Conservation (phyloP, 371 early-diverging fungal genomes). For the Modicella reniformis region DNA sequence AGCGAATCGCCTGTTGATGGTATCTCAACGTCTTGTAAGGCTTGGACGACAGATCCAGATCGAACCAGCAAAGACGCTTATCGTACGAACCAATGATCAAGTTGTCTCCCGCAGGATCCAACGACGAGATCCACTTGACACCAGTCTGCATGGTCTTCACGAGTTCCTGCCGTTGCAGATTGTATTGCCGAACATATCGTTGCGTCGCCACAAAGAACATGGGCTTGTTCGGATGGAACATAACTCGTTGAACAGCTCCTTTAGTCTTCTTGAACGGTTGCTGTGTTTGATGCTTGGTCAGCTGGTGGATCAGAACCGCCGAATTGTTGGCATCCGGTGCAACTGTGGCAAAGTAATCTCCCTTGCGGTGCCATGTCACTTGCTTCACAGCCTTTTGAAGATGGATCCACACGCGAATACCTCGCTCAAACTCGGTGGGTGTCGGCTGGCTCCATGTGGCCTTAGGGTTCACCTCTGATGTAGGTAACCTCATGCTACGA, state of each 20-base stretch:
- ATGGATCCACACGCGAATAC: conserved; percentile 63
- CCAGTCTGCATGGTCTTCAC: conserved; percentile 84
- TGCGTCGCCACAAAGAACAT: conserved; percentile 95
- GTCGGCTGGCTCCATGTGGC: conserved; percentile 72
- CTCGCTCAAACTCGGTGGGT: conserved; percentile 61
- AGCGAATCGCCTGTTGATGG: conserved; percentile 90
- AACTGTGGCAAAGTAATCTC: conserved; percentile 93
- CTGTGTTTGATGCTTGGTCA: conserved; percentile 88
- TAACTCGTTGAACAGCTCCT: conserved; percentile 87
- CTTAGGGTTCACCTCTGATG: conserved; percentile 51
- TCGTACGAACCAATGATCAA: conserved; percentile 95
- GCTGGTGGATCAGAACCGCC: conserved; percentile 91
- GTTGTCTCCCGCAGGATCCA: conserved; percentile 94
- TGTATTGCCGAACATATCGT: conserved; percentile 91
- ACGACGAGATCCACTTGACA: conserved; percentile 92
- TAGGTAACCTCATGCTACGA: too few relatives aligned
- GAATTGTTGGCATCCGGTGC: conserved; percentile 72
- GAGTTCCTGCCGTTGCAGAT: conserved; percentile 87
- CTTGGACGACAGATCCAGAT: conserved; percentile 88
- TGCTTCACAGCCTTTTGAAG: conserved; percentile 75
- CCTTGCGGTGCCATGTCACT: conserved; percentile 94
- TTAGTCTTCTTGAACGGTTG: conserved; percentile 88
- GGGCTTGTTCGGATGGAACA: conserved; percentile 95
- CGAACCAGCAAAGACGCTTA: conserved; percentile 94
- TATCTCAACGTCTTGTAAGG: conserved; percentile 93